Conservation (phyloP, 2,329 filamentous ascomycete genomes). For the Dactylellina cionopaga region DNA sequence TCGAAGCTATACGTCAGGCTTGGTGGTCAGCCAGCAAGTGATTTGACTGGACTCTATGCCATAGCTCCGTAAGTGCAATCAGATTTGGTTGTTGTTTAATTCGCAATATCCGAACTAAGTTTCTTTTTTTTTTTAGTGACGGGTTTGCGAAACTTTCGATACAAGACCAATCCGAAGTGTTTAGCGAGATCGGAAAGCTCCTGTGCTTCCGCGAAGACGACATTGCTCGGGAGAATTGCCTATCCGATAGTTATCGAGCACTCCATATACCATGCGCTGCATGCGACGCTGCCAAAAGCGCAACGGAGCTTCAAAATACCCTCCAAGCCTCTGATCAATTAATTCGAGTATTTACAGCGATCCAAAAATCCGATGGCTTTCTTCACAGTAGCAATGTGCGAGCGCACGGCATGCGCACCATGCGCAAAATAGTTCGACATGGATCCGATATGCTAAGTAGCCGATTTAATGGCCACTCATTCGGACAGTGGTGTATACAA, state of each 20-base stretch:
- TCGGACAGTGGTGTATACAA: conserved; percentile 83
- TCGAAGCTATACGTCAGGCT: conserved; percentile 39
- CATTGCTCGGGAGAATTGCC: not conserved
- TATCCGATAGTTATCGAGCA: not conserved
- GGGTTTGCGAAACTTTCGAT: conserved; percentile 45
- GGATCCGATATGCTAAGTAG: conserved; percentile 70
- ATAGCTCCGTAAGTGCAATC: conserved; percentile 32
- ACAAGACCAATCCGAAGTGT: conserved; percentile 34
- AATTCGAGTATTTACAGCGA: conserved; percentile 25
- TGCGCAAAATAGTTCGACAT: conserved; percentile 77
- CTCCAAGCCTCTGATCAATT: not conserved
- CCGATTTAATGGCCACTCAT: conserved; percentile 72
- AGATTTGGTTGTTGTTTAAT: not conserved
- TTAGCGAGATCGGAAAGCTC: conserved; percentile 24
- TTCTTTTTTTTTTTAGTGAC: conserved; percentile 6
- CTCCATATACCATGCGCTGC: conserved; percentile 14
- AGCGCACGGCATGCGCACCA: conserved; percentile 75
- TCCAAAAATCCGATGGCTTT: conserved; percentile 60
- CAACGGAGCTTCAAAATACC: not conserved
- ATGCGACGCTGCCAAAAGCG: conserved; percentile 18
- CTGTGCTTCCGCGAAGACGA: not conserved
- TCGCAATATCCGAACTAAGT: not conserved
- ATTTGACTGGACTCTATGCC: conserved; percentile 21
- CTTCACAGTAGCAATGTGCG: conserved; percentile 70
- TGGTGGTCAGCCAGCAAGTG: conserved; percentile 17